Base-by-base conservation (phyloP, 345 rosid genomes). In the Gossypium anomalum region DNA sequence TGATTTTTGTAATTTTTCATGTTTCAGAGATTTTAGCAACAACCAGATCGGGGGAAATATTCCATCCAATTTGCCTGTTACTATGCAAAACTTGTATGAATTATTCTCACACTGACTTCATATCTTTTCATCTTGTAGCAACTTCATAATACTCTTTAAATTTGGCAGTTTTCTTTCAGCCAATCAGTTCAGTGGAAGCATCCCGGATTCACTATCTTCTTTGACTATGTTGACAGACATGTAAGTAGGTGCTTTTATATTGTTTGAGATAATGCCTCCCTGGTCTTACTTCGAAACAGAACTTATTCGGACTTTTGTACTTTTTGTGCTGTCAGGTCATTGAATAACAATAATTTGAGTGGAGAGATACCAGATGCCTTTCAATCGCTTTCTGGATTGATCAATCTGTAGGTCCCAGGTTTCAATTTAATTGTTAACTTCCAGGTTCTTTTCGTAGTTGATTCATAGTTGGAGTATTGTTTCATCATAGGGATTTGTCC, bases 331-430 rank as follows among this genome's bases (percentile, higher is more conserved):
- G 38, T 47, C 90, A 96, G 99, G 94, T 93, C 97, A 65, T 80
- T 96, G 78, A 93, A 92, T 45, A 63, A 81, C 82, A 96, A 96
- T 78, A 80, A 20, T 73, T 85, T 96, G 77, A 90, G 88, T 38
- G 99, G 97, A 82, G 97, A 91, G 76, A 78, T 96, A 83, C 94
- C 99, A 1, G 98, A 96, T 74, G 88, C 87, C 77, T 93, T 96
- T 77, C 84, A 81, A 65, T 47, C 84, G 64, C 92, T 93, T 74
- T 67, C 81, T 8, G 88, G 87, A 22, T 84, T 96, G 85, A 85
- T 90, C 81, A 93, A 96, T 84, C 85, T 96, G 99, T 96, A 87
- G 60, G 98, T 70, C 20, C 23, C 17, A n/a, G 38, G n/a, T 45
- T 60, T 22, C 10, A 20, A 12, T 48, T 29, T 19, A 25, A 41